A percentile compares a stretch with the other conserved stretches of the same genome.
These are phyloP conservation scores for Cordia subcordata DNA, from an alignment of 257 asterid species.

Conservation along the genomic window DNA sequence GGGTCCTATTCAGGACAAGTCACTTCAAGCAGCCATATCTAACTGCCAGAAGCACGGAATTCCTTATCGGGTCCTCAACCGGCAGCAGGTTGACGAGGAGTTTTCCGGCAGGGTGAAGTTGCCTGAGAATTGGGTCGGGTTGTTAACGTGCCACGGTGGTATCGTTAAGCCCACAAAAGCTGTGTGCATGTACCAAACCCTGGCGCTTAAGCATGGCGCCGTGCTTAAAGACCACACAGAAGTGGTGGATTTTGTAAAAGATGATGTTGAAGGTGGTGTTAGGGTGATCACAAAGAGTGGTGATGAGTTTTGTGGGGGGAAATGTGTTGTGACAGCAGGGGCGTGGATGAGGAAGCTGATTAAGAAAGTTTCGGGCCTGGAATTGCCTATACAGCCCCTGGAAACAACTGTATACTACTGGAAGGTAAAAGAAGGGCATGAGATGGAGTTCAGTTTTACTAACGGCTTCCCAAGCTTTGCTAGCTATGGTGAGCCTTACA, in stretches of 20 bases:
- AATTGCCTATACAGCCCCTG: constrained; percentile 69
- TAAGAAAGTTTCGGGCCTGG: constrained; percentile 31
- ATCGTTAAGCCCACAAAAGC: constrained; percentile 90
- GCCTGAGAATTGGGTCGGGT: constrained; percentile 71
- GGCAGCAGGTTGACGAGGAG: constrained; percentile 19
- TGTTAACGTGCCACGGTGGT: constrained; percentile 65
- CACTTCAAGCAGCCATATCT: constrained; percentile 46
- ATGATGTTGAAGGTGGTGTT: constrained; percentile 24
- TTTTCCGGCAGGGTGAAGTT: constrained; percentile 40
- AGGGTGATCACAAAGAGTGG: constrained; percentile 30
- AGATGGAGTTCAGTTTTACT: constrained; percentile 57
- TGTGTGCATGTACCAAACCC: constrained; percentile 84
- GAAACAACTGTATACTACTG: constrained; percentile 67
- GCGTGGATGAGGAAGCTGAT: constrained; percentile 64
- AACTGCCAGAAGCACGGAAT: constrained; percentile 60
- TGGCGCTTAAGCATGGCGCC: constrained; percentile 60
- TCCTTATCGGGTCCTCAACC: constrained; percentile 35
- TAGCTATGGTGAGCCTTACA: constrained; percentile 64
- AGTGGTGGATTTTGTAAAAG: constrained; percentile 37
- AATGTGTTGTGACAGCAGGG: constrained; percentile 79
- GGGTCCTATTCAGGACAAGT: constrained; percentile 49
- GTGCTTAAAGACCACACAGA: constrained; percentile 45
- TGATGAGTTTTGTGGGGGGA: constrained; percentile 28
- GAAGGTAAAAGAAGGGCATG: constrained; percentile 63
- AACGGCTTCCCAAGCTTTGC: constrained; percentile 76